Conservation (phyloP, 495 filamentous ascomycete genomes). For the Lasiosphaeria ovina region DNA sequence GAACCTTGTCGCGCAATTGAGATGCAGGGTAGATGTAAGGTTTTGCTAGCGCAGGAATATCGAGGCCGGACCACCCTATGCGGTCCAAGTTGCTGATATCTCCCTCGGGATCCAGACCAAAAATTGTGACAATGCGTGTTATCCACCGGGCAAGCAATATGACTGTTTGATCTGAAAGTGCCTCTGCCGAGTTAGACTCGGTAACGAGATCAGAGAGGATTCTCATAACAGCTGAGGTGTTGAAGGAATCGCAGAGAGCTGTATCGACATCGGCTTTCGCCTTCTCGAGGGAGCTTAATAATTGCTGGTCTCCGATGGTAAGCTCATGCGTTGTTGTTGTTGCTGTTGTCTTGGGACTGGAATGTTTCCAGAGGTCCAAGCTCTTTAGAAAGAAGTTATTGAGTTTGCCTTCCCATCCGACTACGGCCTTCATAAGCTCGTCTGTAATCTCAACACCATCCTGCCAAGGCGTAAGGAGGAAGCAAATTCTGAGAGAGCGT, state of each 20-base stretch:
- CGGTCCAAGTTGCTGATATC: constrained; percentile 43
- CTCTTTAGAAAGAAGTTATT: constrained; percentile 77
- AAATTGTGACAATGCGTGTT: constrained; percentile 65
- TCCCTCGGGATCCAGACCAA: constrained; percentile 61
- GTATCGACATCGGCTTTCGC: constrained; percentile 55
- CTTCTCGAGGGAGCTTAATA: constrained; percentile 42
- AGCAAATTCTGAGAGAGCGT: constrained; percentile 64
- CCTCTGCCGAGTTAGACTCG: constrained; percentile 60
- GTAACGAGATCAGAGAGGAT: constrained; percentile 64
- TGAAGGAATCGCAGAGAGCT: constrained; percentile 72
- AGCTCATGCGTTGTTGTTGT: constrained; percentile 6
- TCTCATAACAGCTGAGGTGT: constrained; percentile 65
- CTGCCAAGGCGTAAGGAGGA: constrained; percentile 71
- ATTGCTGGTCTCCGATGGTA: constrained; percentile 23
- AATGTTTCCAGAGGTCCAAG: constrained; percentile 23
- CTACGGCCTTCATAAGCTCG: constrained; percentile 60
- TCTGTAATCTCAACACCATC: constrained; percentile 74
- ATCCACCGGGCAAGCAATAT: constrained; percentile 62
- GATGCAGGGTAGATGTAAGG: constrained; percentile 57
- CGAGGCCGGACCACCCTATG: constrained; percentile 67
- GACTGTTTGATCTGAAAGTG: constrained; percentile 32
- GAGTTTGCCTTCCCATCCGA: constrained; percentile 66
- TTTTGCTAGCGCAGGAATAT: constrained; percentile 53
- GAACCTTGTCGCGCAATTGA: constrained; percentile 55
- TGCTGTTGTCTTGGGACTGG: constrained; percentile 12